These are phyloP conservation scores for Naematelia encephala DNA, from an alignment of 768 basidiomycete genomes.

Conservation along the genomic window DNA sequence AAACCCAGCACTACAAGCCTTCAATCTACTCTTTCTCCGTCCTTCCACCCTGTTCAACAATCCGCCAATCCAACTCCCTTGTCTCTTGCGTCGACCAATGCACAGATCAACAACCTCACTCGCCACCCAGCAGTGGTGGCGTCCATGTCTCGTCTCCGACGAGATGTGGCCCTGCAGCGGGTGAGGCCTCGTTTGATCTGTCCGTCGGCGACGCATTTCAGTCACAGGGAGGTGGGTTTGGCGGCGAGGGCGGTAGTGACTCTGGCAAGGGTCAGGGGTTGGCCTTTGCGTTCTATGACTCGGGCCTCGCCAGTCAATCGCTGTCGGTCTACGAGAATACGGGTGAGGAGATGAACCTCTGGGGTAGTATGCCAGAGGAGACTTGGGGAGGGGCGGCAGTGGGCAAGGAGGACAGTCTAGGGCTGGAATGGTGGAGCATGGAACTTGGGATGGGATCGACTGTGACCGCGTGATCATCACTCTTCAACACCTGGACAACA, in stretches of 20 bases:
- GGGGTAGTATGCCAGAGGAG: constrained; percentile 16
- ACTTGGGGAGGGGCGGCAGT: constrained; percentile 27
- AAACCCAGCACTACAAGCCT: background rate
- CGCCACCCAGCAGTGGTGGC: constrained; percentile 50
- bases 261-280: constrained; percentile 28
- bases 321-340: constrained; percentile 1
- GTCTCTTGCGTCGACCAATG: constrained; percentile 1
- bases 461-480: background rate
- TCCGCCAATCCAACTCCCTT: background rate
- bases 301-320: background rate
- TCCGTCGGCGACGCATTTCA: constrained; percentile 10
- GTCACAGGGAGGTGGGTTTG: constrained; percentile 19
- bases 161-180: constrained; percentile 45
- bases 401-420: background rate
- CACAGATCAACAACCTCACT: constrained; percentile 22
- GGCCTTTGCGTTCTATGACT: constrained; percentile 3
- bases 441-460: background rate
- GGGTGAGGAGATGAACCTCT: constrained; percentile 10
- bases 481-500: background rate
- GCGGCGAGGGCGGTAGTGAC: constrained; percentile 37
- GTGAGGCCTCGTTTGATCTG: constrained; percentile 28
- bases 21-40: constrained; percentile 5
- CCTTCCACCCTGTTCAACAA: background rate
- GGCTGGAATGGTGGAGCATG: background rate
- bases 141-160: constrained; percentile 23